Conservation (phyloP, 2,329 filamentous ascomycete species). For the Rhexocercosporidium sp. region DNA sequence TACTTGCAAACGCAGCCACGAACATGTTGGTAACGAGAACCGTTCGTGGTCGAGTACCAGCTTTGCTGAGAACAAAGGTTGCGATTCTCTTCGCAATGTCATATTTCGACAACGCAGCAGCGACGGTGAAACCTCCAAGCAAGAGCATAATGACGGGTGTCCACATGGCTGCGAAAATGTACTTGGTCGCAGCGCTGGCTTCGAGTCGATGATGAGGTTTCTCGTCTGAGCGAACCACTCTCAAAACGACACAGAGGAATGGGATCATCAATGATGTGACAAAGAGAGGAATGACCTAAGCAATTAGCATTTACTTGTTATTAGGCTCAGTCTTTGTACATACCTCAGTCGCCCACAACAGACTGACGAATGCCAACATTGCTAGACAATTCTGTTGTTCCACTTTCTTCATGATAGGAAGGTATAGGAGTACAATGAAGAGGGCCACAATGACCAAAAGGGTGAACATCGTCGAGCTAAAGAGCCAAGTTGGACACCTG, state of each 20-base stretch:
- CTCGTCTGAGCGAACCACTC: constrained; percentile 80
- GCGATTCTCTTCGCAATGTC: constrained; percentile 98
- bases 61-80: constrained; percentile 94
- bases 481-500: constrained; percentile 78
- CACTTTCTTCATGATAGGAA: constrained; percentile 82
- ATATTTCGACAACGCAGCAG: constrained; percentile 93
- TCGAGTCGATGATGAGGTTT: constrained; percentile 72
- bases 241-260: constrained; percentile 86
- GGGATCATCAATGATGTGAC: constrained; percentile 94
- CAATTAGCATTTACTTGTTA: constrained; percentile 26
- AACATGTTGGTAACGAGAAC: constrained; percentile 99
- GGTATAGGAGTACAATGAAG: constrained; percentile 74
- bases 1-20: constrained; percentile 94
- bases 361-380: constrained; percentile 89
- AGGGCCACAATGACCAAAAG: constrained; percentile 72
- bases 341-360: constrained; percentile 96
- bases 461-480: constrained; percentile 80
- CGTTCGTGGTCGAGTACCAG: constrained; percentile 85
- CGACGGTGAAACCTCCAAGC: constrained; percentile 93
- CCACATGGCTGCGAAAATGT: constrained; percentile 97
- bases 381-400: constrained; percentile 98
- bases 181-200: constrained; percentile 80
- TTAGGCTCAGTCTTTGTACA: constrained; percentile 30
- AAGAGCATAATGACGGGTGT: constrained; percentile 98
- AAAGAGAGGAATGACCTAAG: constrained; percentile 89